Conservation (phyloP, 2,329 filamentous ascomycete species). For the Claviceps cyperi region DNA sequence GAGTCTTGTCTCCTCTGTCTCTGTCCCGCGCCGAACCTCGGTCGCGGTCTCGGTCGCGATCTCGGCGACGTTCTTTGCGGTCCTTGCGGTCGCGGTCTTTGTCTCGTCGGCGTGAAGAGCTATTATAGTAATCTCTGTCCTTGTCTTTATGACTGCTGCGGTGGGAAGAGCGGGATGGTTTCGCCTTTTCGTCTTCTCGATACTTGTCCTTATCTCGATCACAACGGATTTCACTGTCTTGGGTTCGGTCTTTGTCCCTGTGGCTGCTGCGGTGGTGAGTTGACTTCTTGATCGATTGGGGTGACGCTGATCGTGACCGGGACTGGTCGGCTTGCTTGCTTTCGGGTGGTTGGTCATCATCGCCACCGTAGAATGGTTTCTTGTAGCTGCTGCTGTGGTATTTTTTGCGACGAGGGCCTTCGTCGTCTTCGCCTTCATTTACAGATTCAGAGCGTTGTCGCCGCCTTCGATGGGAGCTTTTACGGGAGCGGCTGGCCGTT, state of each 20-base stretch:
- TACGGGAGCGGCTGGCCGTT: conserved; percentile 22
- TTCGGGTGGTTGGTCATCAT: conserved; percentile 24
- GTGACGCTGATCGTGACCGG: conserved; percentile 51
- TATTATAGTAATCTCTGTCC: conserved; percentile 25
- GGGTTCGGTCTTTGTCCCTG: conserved; percentile 41
- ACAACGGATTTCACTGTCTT: conserved; percentile 26
- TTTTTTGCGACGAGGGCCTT: conserved; percentile 34
- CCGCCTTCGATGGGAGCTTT: conserved; percentile 34
- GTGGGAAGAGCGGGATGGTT: conserved; percentile 26
- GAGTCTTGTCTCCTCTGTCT: conserved; percentile 15
- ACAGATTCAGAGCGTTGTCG: conserved; percentile 40
- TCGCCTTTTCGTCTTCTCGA: conserved; percentile 27
- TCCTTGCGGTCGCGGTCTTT: conserved; percentile 23
- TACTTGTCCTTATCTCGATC: conserved; percentile 33
- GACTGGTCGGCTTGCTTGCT: conserved; percentile 39
- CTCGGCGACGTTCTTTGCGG: conserved; percentile 21
- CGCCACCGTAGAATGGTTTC: conserved; percentile 26
- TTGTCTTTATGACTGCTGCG: conserved; percentile 22
- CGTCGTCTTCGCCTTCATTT: conserved; percentile 32
- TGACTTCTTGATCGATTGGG: conserved; percentile 40
- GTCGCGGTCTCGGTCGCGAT: conserved; percentile 13
- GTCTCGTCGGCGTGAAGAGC: conserved; percentile 18
- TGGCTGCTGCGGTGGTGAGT: conserved; percentile 40
- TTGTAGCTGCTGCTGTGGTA: conserved; percentile 26
- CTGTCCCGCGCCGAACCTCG: conserved; percentile 14